These are phyloP conservation scores for Apiotrichum akiyoshidainum DNA, from an alignment of 1,284 basidiomycete species.

Conservation along the genomic window DNA sequence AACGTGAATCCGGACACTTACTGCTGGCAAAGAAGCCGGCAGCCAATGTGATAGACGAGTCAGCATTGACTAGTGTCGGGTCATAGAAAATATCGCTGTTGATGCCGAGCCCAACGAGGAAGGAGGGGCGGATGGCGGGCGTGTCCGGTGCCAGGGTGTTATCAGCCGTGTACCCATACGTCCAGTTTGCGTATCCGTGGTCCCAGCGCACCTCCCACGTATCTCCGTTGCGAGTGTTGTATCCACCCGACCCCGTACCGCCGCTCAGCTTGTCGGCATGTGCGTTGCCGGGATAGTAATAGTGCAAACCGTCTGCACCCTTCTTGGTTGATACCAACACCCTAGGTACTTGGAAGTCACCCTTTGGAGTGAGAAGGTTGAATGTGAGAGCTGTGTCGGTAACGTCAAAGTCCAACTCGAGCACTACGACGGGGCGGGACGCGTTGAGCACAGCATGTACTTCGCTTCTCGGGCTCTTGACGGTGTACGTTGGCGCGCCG, in stretches of 20 bases:
- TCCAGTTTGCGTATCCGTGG: conserved; percentile 62
- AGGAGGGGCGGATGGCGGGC: not conserved
- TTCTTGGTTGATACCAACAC: not conserved
- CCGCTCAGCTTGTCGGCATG: conserved; percentile 55
- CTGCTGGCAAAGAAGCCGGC: not conserved
- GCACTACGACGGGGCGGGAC: conserved; percentile 1
- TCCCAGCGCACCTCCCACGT: conserved; percentile 56
- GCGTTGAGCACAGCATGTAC: not conserved
- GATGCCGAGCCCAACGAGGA: conserved; percentile 12
- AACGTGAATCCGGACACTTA: not conserved
- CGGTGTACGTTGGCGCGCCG: not conserved
- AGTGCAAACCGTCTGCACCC: not conserved
- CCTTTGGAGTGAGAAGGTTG: conserved; percentile 2
- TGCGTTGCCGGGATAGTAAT: not conserved
- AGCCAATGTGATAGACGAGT: conserved; percentile 3
- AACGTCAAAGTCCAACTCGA: not conserved
- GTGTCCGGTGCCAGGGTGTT: not conserved
- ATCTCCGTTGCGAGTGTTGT: conserved; percentile 49
- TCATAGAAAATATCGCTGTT: not conserved
- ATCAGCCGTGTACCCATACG: conserved; percentile 31
- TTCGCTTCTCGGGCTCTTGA: not conserved
- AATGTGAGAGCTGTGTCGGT: conserved; percentile 1
- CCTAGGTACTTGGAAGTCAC: not conserved
- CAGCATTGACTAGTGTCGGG: not conserved
- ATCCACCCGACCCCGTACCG: conserved; percentile 52